A percentile compares a stretch with the other conserved stretches of the same genome.
Evolutionary conservation across 225 moss, liverwort and hornwort species (phyloP).

Genomic region (Bryum argenteum): DNA sequence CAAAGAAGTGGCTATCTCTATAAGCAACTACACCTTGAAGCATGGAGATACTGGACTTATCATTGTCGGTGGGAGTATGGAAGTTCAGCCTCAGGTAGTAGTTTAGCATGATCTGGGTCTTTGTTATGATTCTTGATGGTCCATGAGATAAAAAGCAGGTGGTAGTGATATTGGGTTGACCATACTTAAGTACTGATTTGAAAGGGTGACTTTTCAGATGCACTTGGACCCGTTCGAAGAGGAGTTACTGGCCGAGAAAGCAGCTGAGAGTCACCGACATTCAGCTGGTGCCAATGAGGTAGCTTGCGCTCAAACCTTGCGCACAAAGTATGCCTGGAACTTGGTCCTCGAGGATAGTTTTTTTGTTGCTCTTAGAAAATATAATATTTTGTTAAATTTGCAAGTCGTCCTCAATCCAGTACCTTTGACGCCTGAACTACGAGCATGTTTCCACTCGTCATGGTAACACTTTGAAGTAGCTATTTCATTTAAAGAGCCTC

Average conservation of each 20-base stretch:
- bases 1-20: slow-evolving; percentile 82
- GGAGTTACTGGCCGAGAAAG: slow-evolving; percentile 70
- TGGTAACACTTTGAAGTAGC: no score
- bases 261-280: slow-evolving; percentile 64
- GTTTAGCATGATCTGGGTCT: background rate
- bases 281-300: slow-evolving; percentile 61
- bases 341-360: slow-evolving; percentile 5
- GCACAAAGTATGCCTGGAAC: slow-evolving; percentile 3
- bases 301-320: slow-evolving; percentile 14
- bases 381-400: no score
- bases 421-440: no score
- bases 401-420: no score
- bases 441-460: no score
- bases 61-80: slow-evolving; percentile 94
- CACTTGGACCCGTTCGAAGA: slow-evolving; percentile 91
- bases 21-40: slow-evolving; percentile 86
- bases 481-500: no score
- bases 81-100: slow-evolving; percentile 86
- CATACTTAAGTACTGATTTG: background rate
- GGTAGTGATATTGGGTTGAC: background rate
- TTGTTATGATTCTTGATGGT: background rate
- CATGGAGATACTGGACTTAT: slow-evolving; percentile 84
- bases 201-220: slow-evolving; percentile 41
- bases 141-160: background rate
- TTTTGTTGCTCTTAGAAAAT: background rate